Base-by-base conservation (phyloP, 148 eudicot genomes). In the Chenopodium berlandieri region DNA sequence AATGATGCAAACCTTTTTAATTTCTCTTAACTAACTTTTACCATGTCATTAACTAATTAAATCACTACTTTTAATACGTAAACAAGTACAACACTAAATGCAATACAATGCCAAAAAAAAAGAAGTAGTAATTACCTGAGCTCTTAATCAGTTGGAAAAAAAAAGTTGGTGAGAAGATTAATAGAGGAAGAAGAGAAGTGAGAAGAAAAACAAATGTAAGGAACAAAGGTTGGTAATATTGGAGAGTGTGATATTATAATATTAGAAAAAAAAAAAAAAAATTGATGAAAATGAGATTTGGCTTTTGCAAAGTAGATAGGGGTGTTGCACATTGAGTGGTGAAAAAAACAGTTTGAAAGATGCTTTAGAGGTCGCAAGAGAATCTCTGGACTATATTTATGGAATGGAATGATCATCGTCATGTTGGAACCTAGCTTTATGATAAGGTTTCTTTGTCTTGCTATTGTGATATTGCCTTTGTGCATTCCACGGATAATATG, bases 221-320 rank as follows among this genome's bases (percentile, higher is more conserved):
- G 27, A 40, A 40, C 44, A 40, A 40, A 40, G 44, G 44, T 40
- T 5, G 44, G 47, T 69, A 69, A 14, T 46, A 16, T 32, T 69
- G 4, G n/a, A 16, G 7, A 32, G 16, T 32, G 4, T 2, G 3
- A 1, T 16, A 16, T 13, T 66, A 25, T 66, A n/a, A 9, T 8
- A 23, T 9, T 68, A 68, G 4, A 10, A 68, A 9, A 7, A 9
- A 27, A 7, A 9, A 27, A 10, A 14, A 8, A 31, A 13, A 13
- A 1, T 20, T 1, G 48, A 23, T 19, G 12, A 25, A 73, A 19
- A 22, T 66, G 60, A 46, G 10, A 10, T 52, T 76, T 91, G 91
- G 89, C 92, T 84, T 87, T 91, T 91, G 80, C 86, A 25, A 25
- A 65, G 79, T 23, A 85, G 91, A 91, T 91, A 91, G 92, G 92